phyloP scores from a whole-genome alignment of 257 asterid species.

The Fraxinus cuspidata region DNA sequence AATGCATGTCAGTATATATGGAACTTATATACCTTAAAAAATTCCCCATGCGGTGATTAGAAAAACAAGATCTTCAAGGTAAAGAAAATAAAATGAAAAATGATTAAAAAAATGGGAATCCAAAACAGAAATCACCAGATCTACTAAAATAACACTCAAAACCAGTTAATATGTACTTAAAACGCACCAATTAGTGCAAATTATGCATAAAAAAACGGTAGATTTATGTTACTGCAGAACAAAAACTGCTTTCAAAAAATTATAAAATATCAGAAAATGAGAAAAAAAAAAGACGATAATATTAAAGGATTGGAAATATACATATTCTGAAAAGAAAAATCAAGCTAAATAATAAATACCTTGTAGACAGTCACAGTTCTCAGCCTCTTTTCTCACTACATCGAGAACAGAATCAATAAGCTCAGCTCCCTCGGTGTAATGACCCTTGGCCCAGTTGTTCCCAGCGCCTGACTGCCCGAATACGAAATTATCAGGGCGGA shows the following conservation, averaged over 20 bases:
- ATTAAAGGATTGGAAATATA: not conserved
- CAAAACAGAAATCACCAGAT: not conserved
- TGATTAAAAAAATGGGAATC: not conserved
- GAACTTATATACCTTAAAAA: not conserved
- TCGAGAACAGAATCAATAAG: constrained; percentile 48
- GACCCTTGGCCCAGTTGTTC: constrained; percentile 54
- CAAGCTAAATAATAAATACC: constrained; percentile 23
- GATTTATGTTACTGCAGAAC: not conserved
- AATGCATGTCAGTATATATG: not conserved
- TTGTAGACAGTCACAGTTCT: constrained; percentile 51
- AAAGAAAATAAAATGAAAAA: not conserved
- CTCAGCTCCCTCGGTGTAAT: constrained; percentile 49
- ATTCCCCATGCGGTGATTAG: not conserved
- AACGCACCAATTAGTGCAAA: not conserved
- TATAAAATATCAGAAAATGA: not conserved
- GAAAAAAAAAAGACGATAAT: no score
- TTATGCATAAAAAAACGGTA: not conserved
- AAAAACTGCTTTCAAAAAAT: not conserved
- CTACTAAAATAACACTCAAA: not conserved
- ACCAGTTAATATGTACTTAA: not conserved
- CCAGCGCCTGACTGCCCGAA: constrained; percentile 54
- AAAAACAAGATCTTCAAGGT: not conserved
- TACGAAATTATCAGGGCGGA: constrained; percentile 50
- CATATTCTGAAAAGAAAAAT: not conserved
- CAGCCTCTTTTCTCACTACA: constrained; percentile 51